Base-by-base conservation (phyloP, 2,329 filamentous ascomycete genomes). In the Dothidotthia symphoricarpi region DNA sequence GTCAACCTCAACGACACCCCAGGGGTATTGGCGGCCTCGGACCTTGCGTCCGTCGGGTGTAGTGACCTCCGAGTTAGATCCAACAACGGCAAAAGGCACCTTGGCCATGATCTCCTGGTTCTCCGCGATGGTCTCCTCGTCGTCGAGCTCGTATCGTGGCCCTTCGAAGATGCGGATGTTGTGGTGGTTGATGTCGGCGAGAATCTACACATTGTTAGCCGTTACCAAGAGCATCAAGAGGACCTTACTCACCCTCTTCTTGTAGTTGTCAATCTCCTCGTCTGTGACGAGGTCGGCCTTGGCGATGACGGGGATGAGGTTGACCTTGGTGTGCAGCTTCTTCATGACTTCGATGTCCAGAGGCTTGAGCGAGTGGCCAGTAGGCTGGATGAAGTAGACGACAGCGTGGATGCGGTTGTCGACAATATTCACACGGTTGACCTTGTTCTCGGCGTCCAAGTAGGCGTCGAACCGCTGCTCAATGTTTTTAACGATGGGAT, bases 81-180 rank as follows among this genome's bases (percentile, higher is more conserved):
- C 93, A 49, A 98, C 93, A 55, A 98, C 89, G 36, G 93, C 93
- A 62, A 98, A 98, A 27, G 93, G 93, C 43, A 98, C 91, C 81
- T 97, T 97, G 68, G 91, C 96, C 89, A 98, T 93, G 71, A 98
- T 98, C 76, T 98, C 93, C 71, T 95, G 93, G 80, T 98, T 98
- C 80, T 98, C 93, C 16, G 93, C 93, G 68, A 98, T 96, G 25
- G 93, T 98, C 80, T 98, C 93, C 73, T 98, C 93, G 56, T 98
- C 93, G 64, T 98, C 93, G 49, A 97, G 85, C 74, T 98, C 93
- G 72, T 98, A 98, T 55, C 91, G 87, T 52, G 93, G 93, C 6
- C 93, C 93, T 72, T 98, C 93, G 68, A 98, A 98, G 74, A 98
- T 98, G 71, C 96, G 90, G 63, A 98, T 96, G 63, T 85, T 86